Percentiles rank a stretch among this genome's conserved stretches.
Conservation (phyloP, 768 basidiomycete species). For the Mycena polygramma region DNA sequence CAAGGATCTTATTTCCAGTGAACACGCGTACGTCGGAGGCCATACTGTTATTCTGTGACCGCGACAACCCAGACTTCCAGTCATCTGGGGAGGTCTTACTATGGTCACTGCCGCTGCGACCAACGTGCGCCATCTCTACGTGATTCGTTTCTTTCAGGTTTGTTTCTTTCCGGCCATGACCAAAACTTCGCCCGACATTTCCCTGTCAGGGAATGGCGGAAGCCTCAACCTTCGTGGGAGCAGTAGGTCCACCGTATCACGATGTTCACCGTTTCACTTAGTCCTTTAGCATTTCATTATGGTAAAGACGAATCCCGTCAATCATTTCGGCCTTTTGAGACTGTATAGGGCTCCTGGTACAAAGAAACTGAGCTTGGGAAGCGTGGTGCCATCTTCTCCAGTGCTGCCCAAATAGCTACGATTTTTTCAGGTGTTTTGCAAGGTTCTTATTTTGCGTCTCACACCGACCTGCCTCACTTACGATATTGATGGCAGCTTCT, state of each 20-base stretch:
- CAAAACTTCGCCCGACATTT: too few species aligned
- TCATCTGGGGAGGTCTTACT: slow-evolving; percentile 75
- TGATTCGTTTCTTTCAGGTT: slow-evolving; percentile 75
- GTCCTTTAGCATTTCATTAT: slow-evolving; percentile 18
- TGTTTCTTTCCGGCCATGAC: too few species aligned
- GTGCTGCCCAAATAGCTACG: slow-evolving; percentile 36
- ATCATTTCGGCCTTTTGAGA: not conserved
- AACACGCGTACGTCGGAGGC: slow-evolving; percentile 17
- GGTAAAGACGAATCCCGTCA: slow-evolving; percentile 8
- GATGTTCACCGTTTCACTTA: not conserved
- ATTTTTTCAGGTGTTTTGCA: slow-evolving; percentile 39
- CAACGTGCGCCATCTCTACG: slow-evolving; percentile 56
- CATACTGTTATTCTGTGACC: not conserved
- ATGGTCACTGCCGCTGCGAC: slow-evolving; percentile 31
- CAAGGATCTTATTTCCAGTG: slow-evolving; percentile 74
- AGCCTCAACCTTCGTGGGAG: slow-evolving; percentile 82
- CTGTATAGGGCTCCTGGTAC: slow-evolving; percentile 36
- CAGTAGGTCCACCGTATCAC: slow-evolving; percentile 56
- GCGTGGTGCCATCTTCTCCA: slow-evolving; percentile 37
- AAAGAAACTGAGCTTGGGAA: slow-evolving; percentile 33
- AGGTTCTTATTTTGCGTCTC: slow-evolving; percentile 9
- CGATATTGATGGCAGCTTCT: slow-evolving; percentile 13
- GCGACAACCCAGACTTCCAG: slow-evolving; percentile 56
- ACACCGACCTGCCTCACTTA: not conserved
- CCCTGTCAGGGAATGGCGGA: slow-evolving; percentile 66